Evolutionary conservation across 768 basidiomycete species (phyloP), one percentile per base, ranked within the genome.

Genomic region (Boletus rex-veris): DNA sequence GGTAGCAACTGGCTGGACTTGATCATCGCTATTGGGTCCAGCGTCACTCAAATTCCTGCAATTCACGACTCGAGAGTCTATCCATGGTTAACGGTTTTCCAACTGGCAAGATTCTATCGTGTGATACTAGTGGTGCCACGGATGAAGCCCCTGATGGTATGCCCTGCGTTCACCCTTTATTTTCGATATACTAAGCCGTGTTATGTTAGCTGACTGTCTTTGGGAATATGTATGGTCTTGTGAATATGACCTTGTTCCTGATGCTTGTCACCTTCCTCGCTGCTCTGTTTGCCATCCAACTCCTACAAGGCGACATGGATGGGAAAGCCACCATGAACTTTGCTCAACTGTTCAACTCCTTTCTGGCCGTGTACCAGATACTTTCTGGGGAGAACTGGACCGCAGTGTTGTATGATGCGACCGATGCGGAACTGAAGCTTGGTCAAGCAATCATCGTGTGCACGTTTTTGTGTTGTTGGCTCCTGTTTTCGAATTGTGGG

Each of bases 351-450:
- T 95, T 83, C 75, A 92, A 89, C 62, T 75, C 90, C 0, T 98
- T 96, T 66, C 71, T 97, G 21, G 90, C 83, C 0, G 77, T 94
- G 62, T 98, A 95, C 66, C 81, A 95, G 70, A 77, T 98, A 2
- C 90, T 92, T 71, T 92, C 92, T 0, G 91, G 91, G 0, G 96
- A 98, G 71, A 92, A 97, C 69, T 98, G 96, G 94, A 84, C 87
- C n/a, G 75, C 81, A 57, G 76, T 90, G 7, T 64, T 92, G 37
- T 90, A 91, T 60, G 71, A 66, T 8, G 77, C 85, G 6, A 79
- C 85, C 0, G 67, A 65, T 9, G 82, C 88, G 1, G 91, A 93
- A 64, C 60, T 76, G 1, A 69, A 68, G 1, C 80, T 85, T 7
- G 79, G 86, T 2, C 94, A 98, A 67, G 79, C 83, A 3, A 76